Conservation (phyloP, 2,329 filamentous ascomycete genomes). For the Colletotrichum somersetense region DNA sequence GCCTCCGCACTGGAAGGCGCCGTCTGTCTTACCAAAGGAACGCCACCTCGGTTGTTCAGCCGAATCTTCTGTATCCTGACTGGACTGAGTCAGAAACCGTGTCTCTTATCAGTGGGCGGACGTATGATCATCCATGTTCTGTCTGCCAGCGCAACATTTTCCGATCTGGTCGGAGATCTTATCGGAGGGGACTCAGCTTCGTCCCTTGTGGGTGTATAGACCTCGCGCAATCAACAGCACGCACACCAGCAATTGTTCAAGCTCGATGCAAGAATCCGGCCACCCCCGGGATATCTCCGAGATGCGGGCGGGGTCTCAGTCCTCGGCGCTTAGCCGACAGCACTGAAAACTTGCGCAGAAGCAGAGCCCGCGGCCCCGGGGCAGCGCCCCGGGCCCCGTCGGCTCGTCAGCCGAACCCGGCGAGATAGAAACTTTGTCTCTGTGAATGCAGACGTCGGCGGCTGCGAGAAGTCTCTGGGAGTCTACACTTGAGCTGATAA, state of each 20-base stretch:
- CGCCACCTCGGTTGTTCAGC: neutral
- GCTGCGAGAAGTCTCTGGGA: neutral
- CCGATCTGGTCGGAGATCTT: neutral
- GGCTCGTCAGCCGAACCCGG: conserved; percentile 19
- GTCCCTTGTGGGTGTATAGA: neutral
- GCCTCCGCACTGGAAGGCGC: neutral
- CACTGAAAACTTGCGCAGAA: neutral
- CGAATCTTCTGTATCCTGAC: neutral
- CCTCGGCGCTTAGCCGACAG: conserved; percentile 22
- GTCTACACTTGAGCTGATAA: no score
- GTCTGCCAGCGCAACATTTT: neutral
- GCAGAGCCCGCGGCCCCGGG: conserved; percentile 16
- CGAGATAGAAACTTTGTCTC: conserved; percentile 3
- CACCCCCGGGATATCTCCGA: conserved; percentile 40
- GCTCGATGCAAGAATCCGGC: conserved; percentile 16
- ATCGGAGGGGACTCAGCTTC: neutral
- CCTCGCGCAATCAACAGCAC: neutral
- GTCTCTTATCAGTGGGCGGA: neutral
- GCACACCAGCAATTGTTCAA: no score
- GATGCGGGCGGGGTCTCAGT: conserved; percentile 19
- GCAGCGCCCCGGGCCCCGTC: conserved; percentile 4
- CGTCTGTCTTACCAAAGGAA: neutral
- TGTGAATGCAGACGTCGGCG: neutral
- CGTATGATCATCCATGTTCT: neutral
- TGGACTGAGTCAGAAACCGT: neutral